Evolutionary conservation across 805 yeast species (phyloP), one percentile per base, ranked within the genome.

Genomic region (Starmerella sp.): DNA sequence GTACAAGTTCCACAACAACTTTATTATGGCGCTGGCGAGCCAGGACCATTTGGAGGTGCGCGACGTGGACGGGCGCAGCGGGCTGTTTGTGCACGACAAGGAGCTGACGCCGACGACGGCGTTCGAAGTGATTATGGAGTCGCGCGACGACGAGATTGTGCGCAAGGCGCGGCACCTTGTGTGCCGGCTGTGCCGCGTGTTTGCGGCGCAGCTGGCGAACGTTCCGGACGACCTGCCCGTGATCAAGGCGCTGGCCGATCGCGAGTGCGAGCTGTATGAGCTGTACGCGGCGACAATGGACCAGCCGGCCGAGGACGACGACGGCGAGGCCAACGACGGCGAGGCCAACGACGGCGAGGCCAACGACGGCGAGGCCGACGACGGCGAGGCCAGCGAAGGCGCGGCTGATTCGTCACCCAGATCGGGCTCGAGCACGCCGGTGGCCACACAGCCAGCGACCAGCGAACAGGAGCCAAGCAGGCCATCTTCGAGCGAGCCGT

Each of bases 1-100:
- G 15, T 57, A 49, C 50, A 48, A 57, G 13, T 57, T 57, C 48
- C 57, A 54, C 46, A 54, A 45, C 44, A 60, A 63, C 48, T 63
- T 65, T 34, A 39, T 64, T 9, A 59, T 56, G 43, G 56, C 64
- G 28, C 42, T 60, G 15, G 67, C 67, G 4, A 41, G 62, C 32
- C 58, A 56, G 35, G 64, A 60, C 14, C 49, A 54, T 22, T 54
- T 64, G 9, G 60, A 59, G 41, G 58, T 65, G 31, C 53, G 50
- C 29, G 54, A 54, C 14, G 54, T 43, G 4, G 58, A 56, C 11
- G 60, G 55, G 4, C 54, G 51, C 29, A 58, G 54, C 41, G 65
- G 56, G 22, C 52, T 66, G 39, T 62, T 55, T 39, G 46, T 60
- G 15, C 53, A 53, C 13, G 60, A 63, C 36, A 34, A 22, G 14